phyloP scores from a whole-genome alignment of 352 stramenopile species.

The Globisporangium carolinianum region DNA sequence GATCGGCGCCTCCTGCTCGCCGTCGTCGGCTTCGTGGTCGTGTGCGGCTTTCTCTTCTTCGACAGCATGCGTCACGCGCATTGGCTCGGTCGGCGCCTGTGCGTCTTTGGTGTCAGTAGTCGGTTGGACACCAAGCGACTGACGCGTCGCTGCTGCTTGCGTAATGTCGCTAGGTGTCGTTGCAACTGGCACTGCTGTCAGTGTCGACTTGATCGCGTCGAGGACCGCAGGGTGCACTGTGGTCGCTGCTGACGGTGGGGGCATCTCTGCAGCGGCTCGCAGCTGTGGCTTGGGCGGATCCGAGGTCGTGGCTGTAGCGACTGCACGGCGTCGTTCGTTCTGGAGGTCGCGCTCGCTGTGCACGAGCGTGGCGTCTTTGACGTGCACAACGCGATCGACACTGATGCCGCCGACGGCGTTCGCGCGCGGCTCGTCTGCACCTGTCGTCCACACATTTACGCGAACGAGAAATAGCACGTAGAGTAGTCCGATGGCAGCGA shows the following conservation, averaged over 20 bases:
- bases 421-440: not conserved
- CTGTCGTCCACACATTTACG: constrained; percentile 10
- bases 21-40: constrained; percentile 9
- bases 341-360: constrained; percentile 7
- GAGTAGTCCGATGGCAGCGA: constrained; percentile 13
- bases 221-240: not conserved
- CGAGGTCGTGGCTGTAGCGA: not conserved
- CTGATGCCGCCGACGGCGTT: constrained; percentile 5
- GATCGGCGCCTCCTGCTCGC: constrained; percentile 5
- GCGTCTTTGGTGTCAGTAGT: not conserved
- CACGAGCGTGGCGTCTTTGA: constrained; percentile 7
- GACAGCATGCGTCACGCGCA: not conserved
- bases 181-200: not conserved
- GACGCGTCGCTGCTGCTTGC: no score
- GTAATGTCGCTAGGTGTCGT: no score
- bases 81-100: constrained; percentile 4
- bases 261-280: constrained; percentile 4
- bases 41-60: constrained; percentile 15
- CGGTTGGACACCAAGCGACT: no score
- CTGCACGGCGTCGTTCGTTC: not conserved
- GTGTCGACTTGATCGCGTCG: constrained; percentile 4
- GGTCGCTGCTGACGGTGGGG: not conserved
- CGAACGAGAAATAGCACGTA: constrained; percentile 18
- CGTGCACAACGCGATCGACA: not conserved
- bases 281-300: constrained; percentile 4